phyloP scores from a whole-genome alignment of 169 alveolate species.

The Babesia bovis region DNA sequence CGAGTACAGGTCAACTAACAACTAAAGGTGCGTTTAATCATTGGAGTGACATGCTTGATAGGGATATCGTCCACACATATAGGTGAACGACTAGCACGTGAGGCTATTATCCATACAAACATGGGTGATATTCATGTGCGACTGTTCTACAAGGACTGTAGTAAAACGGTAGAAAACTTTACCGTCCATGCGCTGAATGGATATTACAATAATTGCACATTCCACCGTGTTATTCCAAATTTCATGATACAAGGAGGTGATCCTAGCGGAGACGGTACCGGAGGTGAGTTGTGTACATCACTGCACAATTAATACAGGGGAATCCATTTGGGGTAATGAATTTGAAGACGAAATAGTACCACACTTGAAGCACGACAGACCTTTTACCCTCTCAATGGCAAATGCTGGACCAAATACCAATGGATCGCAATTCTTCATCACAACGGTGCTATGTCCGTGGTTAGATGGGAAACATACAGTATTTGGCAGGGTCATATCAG shows the following conservation, averaged over 20 bases:
- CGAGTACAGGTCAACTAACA: no score
- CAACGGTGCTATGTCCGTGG: slow-evolving; percentile 96
- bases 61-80: slow-evolving; percentile 42
- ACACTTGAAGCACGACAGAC: slow-evolving; percentile 91
- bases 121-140: slow-evolving; percentile 95
- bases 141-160: slow-evolving; percentile 89
- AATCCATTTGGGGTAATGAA: slow-evolving; percentile 90
- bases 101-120: slow-evolving; percentile 94
- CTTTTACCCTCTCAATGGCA: slow-evolving; percentile 97
- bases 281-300: slow-evolving; percentile 82
- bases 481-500: slow-evolving; percentile 95
- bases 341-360: slow-evolving; percentile 95
- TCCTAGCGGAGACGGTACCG: slow-evolving; percentile 99
- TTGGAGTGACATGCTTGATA: slow-evolving; percentile 29
- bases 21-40: slow-evolving; percentile 50
- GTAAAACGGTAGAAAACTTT: slow-evolving; percentile 96
- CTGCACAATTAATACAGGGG: slow-evolving; percentile 80
- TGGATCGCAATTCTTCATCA: slow-evolving; percentile 97
- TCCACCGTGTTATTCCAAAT: slow-evolving; percentile 89
- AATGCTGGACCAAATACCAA: slow-evolving; percentile 98
- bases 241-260: slow-evolving; percentile 99
- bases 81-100: slow-evolving; percentile 74
- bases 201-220: slow-evolving; percentile 82
- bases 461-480: slow-evolving; percentile 97
- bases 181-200: slow-evolving; percentile 92